Percentiles rank a stretch among this genome's conserved stretches.
Conservation (phyloP, 2,329 filamentous ascomycete genomes). For the Tympanopsis confertula region DNA sequence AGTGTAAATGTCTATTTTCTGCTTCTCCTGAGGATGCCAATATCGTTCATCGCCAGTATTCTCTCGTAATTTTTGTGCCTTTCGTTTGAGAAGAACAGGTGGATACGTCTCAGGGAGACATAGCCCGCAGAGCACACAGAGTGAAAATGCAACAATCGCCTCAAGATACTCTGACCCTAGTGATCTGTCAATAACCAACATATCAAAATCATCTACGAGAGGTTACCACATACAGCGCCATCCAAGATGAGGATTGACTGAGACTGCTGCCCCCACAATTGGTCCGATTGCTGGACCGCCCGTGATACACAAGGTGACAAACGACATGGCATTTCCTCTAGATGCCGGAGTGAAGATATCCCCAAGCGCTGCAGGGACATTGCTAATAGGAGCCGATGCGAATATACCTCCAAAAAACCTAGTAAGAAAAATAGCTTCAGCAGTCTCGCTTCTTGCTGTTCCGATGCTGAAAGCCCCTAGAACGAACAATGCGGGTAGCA, state of each 20-base stretch:
- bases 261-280: conserved; percentile 24
- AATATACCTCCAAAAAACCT: conserved; percentile 32
- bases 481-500: conserved; percentile 27
- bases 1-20: conserved; percentile 24
- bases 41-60: conserved; percentile 21
- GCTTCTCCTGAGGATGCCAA: conserved; percentile 30
- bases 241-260: conserved; percentile 18
- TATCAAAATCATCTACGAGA: no score
- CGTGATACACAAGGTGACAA: conserved; percentile 25
- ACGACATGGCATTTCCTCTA: conserved; percentile 23
- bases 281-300: conserved; percentile 27
- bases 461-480: conserved; percentile 32
- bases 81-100: conserved; percentile 22
- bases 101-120: conserved; percentile 25
- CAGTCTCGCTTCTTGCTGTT: conserved; percentile 23
- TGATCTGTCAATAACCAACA: no score
- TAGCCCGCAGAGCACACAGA: conserved; percentile 13
- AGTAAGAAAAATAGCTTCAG: conserved; percentile 21
- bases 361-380: conserved; percentile 27
- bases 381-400: conserved; percentile 26
- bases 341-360: conserved; percentile 25
- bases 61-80: conserved; percentile 21
- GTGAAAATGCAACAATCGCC: conserved; percentile 22
- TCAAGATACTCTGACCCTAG: conserved; percentile 28
- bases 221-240: conserved; percentile 37